Base-by-base conservation (phyloP, 2,329 filamentous ascomycete species). In the Colletotrichum viniferum region DNA sequence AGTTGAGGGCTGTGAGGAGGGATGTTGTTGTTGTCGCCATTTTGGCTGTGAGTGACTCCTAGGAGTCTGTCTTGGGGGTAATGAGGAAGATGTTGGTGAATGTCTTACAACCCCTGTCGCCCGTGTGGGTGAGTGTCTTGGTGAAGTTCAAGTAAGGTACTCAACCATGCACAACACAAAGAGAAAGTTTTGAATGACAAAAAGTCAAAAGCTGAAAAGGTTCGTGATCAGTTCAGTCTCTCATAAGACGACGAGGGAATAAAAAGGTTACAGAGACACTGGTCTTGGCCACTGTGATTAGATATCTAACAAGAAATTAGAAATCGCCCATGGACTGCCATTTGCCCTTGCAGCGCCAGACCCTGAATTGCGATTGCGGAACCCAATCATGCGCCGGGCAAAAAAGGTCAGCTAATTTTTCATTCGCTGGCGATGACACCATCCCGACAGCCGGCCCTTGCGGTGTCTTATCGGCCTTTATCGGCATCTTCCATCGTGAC, bases 1-100 rank as follows among this genome's bases (percentile, higher is more conserved):
- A 93, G 82, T 96, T 92, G 78, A 94, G 89, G 64, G 94, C 92
- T 61, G 94, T 93, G 63, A 97, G 91, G 67, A 97, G 88, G 5
- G 93, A 89, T 24, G 84, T 83, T 38, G 62, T 21, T 48, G 43
- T 21, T 61, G 73, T 66, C 16, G 52, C 48, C 74, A 76, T 76
- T 30, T 61, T 66, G 16, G 9, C 7, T 38, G 14, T 26, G 16
- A 26, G 34, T 38, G 69, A 64, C 56, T 60, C 34, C 3, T 3
- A 3, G 8, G 63, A 36, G 34, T 68, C 10, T 26, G 12, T 21
- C 4, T 56, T 3, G 14, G 3, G 30, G 56, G 7, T 36, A 3
- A 2, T 34, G n/a, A 28, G 13, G 48, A 18, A 4, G 18, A 13
- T 48, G n/a, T 65, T 24, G 18, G 28, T 48, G 24, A 32, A 65